These are phyloP conservation scores for Brettanomyces bruxellensis DNA, from an alignment of 805 yeast genomes.

Conservation along the genomic window DNA sequence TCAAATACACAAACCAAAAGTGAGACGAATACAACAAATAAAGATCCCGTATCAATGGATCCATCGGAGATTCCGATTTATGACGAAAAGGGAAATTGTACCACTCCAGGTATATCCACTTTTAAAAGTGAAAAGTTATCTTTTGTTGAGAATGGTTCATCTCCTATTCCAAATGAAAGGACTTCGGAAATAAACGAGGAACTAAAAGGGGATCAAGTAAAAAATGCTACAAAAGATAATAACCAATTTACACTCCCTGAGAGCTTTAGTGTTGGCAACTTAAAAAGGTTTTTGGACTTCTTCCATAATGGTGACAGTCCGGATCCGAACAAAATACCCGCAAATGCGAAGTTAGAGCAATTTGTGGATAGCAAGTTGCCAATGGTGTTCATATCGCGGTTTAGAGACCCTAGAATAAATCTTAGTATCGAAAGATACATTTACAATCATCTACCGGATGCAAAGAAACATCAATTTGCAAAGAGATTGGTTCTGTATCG, in stretches of 20 bases:
- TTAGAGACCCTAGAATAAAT: slow-evolving; percentile 63
- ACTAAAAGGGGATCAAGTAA: too few species aligned
- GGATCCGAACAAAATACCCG: slow-evolving; percentile 2
- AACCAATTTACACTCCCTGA: not conserved
- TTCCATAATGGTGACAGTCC: slow-evolving; percentile 9
- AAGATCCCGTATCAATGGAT: slow-evolving; percentile 15
- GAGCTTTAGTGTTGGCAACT: slow-evolving; percentile 1
- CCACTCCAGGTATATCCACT: too few species aligned
- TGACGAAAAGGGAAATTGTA: not conserved
- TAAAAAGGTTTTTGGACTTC: slow-evolving; percentile 6
- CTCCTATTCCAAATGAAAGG: too few species aligned
- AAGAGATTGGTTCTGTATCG: slow-evolving; percentile 63
- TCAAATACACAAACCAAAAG: not conserved
- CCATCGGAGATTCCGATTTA: not conserved
- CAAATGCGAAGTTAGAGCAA: slow-evolving; percentile 6
- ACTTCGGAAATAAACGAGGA: too few species aligned
- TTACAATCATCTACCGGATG: slow-evolving; percentile 52
- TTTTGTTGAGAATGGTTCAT: not conserved
- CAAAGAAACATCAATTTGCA: slow-evolving; percentile 20
- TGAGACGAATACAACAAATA: not conserved
- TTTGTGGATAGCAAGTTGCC: slow-evolving; percentile 25
- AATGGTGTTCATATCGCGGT: slow-evolving; percentile 46
- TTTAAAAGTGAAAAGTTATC: too few species aligned
- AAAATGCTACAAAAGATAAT: not conserved
- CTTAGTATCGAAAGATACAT: slow-evolving; percentile 76